Evolutionary conservation across 1,139 yeast species (phyloP).

Genomic region (Lodderomyces jiufengensis): DNA sequence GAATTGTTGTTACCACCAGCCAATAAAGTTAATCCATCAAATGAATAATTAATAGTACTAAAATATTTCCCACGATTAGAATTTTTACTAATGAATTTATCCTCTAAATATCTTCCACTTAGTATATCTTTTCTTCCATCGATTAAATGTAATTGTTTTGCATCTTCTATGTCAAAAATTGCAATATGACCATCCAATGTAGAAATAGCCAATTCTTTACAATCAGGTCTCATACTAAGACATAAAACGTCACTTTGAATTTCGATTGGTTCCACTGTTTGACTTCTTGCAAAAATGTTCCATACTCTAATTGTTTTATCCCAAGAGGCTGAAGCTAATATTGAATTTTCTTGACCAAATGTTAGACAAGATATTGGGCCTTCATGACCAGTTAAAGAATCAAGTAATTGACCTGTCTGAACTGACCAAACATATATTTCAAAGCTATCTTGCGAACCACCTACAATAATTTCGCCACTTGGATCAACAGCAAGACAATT

Average conservation of each 20-base stretch:
- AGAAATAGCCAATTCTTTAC: conserved; percentile 82
- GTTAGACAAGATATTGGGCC: conserved; percentile 91
- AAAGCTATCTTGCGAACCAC: conserved; percentile 87
- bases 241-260: conserved; percentile 82
- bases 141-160: conserved; percentile 75
- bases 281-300: conserved; percentile 85
- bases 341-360: conserved; percentile 76
- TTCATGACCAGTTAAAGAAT: conserved; percentile 86
- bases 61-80: conserved; percentile 83
- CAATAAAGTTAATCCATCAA: conserved; percentile 81
- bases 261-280: conserved; percentile 86
- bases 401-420: conserved; percentile 89
- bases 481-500: conserved; percentile 92
- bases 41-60: conserved; percentile 76
- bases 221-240: conserved; percentile 85
- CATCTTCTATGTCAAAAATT: conserved; percentile 79
- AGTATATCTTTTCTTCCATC: conserved; percentile 85
- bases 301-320: conserved; percentile 91
- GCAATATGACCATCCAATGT: conserved; percentile 87
- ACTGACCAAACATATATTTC: conserved; percentile 97
- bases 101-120: conserved; percentile 82
- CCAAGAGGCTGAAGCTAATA: conserved; percentile 93
- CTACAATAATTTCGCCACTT: conserved; percentile 94
- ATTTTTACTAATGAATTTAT: conserved; percentile 76
- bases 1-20: conserved; percentile 95